phyloP scores from a whole-genome alignment of 2,329 filamentous ascomycete genomes.

The Cercospora zeae-maydis region DNA sequence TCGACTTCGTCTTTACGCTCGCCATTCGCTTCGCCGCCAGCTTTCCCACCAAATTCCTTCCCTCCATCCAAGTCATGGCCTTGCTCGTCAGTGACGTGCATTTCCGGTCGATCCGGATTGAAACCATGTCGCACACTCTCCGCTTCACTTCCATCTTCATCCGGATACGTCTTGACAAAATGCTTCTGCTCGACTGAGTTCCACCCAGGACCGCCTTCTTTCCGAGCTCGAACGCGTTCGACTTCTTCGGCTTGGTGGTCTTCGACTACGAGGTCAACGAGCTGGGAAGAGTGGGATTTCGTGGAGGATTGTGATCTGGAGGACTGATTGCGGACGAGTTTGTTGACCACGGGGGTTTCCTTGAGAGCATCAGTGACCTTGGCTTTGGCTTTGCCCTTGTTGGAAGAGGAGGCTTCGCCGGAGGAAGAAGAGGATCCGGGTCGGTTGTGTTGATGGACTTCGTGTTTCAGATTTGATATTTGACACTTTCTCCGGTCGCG shows the following conservation, averaged over 20 bases:
- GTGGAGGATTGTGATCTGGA: conserved; percentile 35
- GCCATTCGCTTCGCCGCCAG: conserved; percentile 36
- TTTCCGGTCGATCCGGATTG: conserved; percentile 47
- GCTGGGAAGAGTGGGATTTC: conserved; percentile 58
- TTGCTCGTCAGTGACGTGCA: conserved; percentile 40
- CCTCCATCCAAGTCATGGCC: conserved; percentile 43
- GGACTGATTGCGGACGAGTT: conserved; percentile 48
- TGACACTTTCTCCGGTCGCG: conserved; percentile 47
- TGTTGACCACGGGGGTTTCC: conserved; percentile 35
- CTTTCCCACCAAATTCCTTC: conserved; percentile 34
- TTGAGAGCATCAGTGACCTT: conserved; percentile 24
- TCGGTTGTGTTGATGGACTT: conserved; percentile 40
- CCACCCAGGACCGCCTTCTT: conserved; percentile 60
- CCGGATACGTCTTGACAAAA: conserved; percentile 52
- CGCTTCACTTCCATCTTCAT: conserved; percentile 39
- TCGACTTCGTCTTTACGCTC: conserved; percentile 27
- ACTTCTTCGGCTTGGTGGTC: conserved; percentile 60
- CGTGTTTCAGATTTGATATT: conserved; percentile 44
- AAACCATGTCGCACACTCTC: conserved; percentile 55
- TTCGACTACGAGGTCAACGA: conserved; percentile 66
- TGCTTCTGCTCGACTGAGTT: conserved; percentile 55
- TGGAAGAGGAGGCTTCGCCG: conserved; percentile 32
- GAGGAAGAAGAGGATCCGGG: conserved; percentile 36
- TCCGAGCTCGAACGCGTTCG: conserved; percentile 59
- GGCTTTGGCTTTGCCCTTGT: conserved; percentile 31